phyloP scores from a whole-genome alignment of 1,284 basidiomycete genomes.

The Sanghuangporus weigelae region DNA sequence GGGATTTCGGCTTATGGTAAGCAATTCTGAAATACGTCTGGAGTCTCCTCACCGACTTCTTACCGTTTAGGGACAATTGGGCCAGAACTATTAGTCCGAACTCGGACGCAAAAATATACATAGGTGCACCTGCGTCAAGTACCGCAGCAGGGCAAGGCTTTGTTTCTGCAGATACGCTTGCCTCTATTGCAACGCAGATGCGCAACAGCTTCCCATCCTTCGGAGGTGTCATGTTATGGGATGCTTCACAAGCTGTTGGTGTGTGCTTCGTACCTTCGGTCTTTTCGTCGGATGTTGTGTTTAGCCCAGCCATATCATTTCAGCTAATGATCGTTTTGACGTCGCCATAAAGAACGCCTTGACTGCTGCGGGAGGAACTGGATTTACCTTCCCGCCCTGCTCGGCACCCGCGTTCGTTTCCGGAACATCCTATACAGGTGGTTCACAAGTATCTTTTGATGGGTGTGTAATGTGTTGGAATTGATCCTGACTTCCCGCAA shows the following conservation, averaged over 20 bases:
- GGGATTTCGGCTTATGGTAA: conserved; percentile 51
- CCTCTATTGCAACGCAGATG: conserved; percentile 47
- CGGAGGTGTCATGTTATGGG: conserved; percentile 72
- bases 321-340: conserved; percentile 59
- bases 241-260: conserved; percentile 65
- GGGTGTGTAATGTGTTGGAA: conserved; percentile 36
- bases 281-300: no score
- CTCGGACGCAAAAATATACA: conserved; percentile 54
- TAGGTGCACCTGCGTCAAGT: conserved; percentile 54
- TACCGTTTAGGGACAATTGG: conserved; percentile 49
- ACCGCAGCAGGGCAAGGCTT: conserved; percentile 57
- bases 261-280: neutral
- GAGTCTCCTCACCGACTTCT: neutral
- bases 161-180: conserved; percentile 41
- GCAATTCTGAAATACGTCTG: neutral
- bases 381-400: conserved; percentile 61
- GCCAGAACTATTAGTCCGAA: conserved; percentile 50
- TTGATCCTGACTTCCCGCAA: conserved; percentile 1
- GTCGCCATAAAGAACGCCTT: conserved; percentile 44
- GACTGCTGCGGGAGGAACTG: conserved; percentile 54
- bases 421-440: conserved; percentile 47
- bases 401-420: conserved; percentile 47
- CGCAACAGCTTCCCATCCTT: conserved; percentile 62
- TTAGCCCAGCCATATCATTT: neutral
- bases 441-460: conserved; percentile 47